Evolutionary conservation across 352 stramenopile species (phyloP).

Genomic region (Thraustotheca clavata): DNA sequence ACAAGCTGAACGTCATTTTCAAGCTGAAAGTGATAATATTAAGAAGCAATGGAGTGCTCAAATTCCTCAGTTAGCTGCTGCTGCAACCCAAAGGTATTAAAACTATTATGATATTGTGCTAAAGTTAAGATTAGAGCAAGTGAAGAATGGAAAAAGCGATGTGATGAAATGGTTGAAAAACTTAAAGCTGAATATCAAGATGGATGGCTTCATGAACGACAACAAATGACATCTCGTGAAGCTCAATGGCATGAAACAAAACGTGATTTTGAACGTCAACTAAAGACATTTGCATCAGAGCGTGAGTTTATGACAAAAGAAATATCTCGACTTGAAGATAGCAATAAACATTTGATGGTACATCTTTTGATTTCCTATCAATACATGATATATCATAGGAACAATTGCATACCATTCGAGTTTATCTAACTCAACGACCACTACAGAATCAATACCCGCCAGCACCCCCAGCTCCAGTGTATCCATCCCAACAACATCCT

Average conservation of each 20-base stretch:
- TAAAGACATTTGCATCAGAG: constrained; percentile 32
- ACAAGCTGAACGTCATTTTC: constrained; percentile 28
- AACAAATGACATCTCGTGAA: constrained; percentile 7
- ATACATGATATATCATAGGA: constrained; percentile 22
- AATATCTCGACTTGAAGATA: constrained; percentile 42
- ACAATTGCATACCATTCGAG: constrained; percentile 45
- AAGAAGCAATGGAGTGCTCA: constrained; percentile 40
- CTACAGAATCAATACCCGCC: constrained; percentile 20
- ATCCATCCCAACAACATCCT: background rate
- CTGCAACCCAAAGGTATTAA: constrained; percentile 21
- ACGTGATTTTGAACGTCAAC: constrained; percentile 33
- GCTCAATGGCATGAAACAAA: constrained; percentile 22
- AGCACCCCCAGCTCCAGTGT: background rate
- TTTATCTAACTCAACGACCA: constrained; percentile 44
- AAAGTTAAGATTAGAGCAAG: background rate
- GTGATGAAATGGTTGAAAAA: constrained; percentile 18
- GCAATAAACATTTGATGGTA: constrained; percentile 45
- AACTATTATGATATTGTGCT: background rate
- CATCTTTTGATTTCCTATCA: background rate
- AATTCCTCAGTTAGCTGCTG: constrained; percentile 41
- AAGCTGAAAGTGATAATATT: constrained; percentile 31
- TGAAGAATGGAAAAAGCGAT: constrained; percentile 19
- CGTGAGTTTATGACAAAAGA: constrained; percentile 44
- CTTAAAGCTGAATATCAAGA: constrained; percentile 20
- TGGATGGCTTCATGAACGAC: constrained; percentile 9